Evolutionary conservation across 257 asterid species (phyloP), one percentile per base, ranked within the genome.

Genomic region (Penstemon eatonii): DNA sequence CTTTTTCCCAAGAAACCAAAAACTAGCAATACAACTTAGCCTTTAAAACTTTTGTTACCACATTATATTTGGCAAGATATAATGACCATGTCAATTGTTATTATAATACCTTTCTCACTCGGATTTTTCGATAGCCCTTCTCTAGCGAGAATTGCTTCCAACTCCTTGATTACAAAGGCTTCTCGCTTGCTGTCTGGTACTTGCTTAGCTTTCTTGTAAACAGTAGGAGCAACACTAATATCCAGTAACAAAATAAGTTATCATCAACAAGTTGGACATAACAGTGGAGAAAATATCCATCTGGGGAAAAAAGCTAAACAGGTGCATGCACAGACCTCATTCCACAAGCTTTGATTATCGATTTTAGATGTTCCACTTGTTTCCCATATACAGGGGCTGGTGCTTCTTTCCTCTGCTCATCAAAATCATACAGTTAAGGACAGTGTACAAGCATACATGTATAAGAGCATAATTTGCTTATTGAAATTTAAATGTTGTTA

Each of bases 341-440:
- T 80, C 96, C 99, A 77, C 97, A 94, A 66, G 99, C 89, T 83
- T 89, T 94, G 65, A 94, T 91, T 67, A 89, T 74, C 56, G 97
- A 87, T 78, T 84, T 94, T 73, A 94, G 85, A 72, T 85, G 85
- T 79, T 94, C 99, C 78, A 87, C 97, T 56, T 45, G 75, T 79
- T 87, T 86, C 69, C 96, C 96, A 67, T 80, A 81, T 75, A 74
- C 90, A 73, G 95, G 61, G 60, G 86, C 73, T 64, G 93, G 43
- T 41, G 71, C 75, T 73, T 82, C 91, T 76, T 83, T 89, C 74
- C 61, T 83, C 99, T 87, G 92, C 77, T 67, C 68, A 69, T 72
- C 56, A 68, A 60, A 77, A 74, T 60, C 71, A 65, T 42, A 18
- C 8, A 53, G 39, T 69, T 56, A 60, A 75, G 66, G 51, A 57